phyloP scores from a whole-genome alignment of 2,329 filamentous ascomycete species.

The Eutypa lata region DNA sequence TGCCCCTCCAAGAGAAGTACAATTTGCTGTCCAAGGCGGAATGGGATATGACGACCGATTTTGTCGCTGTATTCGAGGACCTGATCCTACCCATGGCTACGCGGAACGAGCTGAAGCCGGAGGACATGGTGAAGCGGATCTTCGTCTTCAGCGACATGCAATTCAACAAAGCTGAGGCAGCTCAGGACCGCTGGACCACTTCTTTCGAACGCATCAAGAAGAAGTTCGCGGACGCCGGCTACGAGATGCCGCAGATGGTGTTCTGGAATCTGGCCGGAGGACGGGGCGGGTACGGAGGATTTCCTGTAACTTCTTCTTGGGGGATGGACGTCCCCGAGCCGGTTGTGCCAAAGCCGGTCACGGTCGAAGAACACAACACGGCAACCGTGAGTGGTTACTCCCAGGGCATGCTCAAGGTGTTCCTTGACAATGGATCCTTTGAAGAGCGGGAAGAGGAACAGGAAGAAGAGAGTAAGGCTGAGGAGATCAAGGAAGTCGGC shows the following conservation, averaged over 20 bases:
- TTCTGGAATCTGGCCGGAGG: slow-evolving; percentile 57
- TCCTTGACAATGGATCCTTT: slow-evolving; percentile 48
- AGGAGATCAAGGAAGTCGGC: slow-evolving; percentile 22
- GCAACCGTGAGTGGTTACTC: slow-evolving; percentile 54
- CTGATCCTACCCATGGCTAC: slow-evolving; percentile 54
- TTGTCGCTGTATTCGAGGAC: slow-evolving; percentile 50
- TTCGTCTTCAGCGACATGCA: slow-evolving; percentile 64
- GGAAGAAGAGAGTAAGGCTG: slow-evolving; percentile 28
- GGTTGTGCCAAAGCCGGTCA: slow-evolving; percentile 46
- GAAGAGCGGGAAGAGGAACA: slow-evolving; percentile 36
- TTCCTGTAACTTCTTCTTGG: no score
- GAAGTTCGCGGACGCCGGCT: slow-evolving; percentile 45
- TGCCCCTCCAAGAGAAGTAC: slow-evolving; percentile 41
- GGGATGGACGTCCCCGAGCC: no score
- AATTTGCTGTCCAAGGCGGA: slow-evolving; percentile 19
- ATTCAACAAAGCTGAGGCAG: slow-evolving; percentile 40
- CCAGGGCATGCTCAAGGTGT: slow-evolving; percentile 56
- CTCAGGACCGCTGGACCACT: slow-evolving; percentile 33
- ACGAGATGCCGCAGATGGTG: slow-evolving; percentile 56
- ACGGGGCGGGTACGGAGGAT: slow-evolving; percentile 16
- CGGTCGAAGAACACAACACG: slow-evolving; percentile 40
- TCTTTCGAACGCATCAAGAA: slow-evolving; percentile 48
- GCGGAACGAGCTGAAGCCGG: slow-evolving; percentile 44
- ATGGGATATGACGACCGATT: slow-evolving; percentile 48
- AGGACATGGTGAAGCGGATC: slow-evolving; percentile 59